Percentiles rank a stretch among this genome's conserved stretches.
Conservation (phyloP, 495 filamentous ascomycete species). For the Tuber brumale region DNA sequence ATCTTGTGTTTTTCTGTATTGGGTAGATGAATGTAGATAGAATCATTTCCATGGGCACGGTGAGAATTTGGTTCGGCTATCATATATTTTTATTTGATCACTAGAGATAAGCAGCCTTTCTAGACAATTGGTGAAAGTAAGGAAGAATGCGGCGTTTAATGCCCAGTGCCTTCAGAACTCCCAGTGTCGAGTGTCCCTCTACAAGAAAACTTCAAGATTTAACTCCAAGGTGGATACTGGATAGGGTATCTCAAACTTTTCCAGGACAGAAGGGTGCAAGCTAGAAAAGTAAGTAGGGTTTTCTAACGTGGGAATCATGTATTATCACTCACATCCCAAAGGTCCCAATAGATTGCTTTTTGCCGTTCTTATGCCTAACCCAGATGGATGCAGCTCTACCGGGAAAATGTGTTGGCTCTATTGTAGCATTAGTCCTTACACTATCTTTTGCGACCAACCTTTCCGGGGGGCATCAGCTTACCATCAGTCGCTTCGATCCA, state of each 20-base stretch:
- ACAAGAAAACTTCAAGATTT: constrained; percentile 93
- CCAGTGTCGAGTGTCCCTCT: constrained; percentile 7
- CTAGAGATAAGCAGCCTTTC: not conserved
- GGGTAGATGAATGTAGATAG: not conserved
- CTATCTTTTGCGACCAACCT: not conserved
- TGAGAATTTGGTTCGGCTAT: not conserved
- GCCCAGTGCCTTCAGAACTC: not conserved
- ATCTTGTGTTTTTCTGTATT: not conserved
- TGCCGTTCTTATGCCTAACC: constrained; percentile 58
- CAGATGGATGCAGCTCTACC: constrained; percentile 82
- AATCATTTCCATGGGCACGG: not conserved
- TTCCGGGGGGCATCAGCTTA: constrained; percentile 41
- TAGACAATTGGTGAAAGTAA: not conserved
- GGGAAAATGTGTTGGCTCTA: constrained; percentile 80
- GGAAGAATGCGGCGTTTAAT: not conserved
- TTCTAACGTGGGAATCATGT: constrained; percentile 6
- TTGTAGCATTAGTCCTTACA: constrained; percentile 12
- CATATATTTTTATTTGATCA: not conserved
- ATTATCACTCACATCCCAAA: constrained; percentile 63
- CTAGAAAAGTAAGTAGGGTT: constrained; percentile 19
- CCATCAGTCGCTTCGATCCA: constrained; percentile 89
- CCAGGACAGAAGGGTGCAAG: constrained; percentile 82
- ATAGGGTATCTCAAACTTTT: constrained; percentile 89
- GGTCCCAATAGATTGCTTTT: constrained; percentile 66
- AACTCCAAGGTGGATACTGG: constrained; percentile 93